phyloP scores from a whole-genome alignment of 2,329 filamentous ascomycete genomes.

The Setomelanomma holmii region DNA sequence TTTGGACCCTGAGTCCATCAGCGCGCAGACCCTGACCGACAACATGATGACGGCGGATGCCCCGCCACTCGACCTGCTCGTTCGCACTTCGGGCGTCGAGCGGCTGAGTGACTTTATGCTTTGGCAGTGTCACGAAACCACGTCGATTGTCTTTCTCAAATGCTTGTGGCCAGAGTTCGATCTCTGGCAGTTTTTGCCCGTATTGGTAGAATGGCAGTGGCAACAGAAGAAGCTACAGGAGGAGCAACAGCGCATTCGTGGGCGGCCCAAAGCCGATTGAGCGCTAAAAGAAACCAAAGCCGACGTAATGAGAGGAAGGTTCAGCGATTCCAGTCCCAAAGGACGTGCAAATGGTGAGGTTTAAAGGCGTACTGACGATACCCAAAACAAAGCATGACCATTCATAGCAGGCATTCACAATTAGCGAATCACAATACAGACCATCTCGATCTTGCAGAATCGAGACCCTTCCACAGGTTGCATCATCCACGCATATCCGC shows the following conservation, averaged over 20 bases:
- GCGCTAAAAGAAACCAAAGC: not conserved
- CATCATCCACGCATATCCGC: constrained; percentile 3
- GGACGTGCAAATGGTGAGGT: constrained; percentile 11
- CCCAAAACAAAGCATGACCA: constrained; percentile 27
- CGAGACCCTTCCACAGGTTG: constrained; percentile 5
- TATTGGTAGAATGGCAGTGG: constrained; percentile 88
- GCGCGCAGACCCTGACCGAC: constrained; percentile 77
- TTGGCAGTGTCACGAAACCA: constrained; percentile 95
- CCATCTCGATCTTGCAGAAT: constrained; percentile 10
- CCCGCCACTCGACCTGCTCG: constrained; percentile 87
- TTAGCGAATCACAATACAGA: constrained; percentile 20
- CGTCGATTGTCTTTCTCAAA: constrained; percentile 89
- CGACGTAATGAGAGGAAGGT: constrained; percentile 4
- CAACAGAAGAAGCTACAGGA: constrained; percentile 56
- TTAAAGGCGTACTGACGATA: constrained; percentile 31
- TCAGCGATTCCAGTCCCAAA: not conserved
- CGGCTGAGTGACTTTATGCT: constrained; percentile 97
- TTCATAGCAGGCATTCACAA: constrained; percentile 22
- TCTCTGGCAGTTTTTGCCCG: constrained; percentile 89
- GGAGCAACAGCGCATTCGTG: constrained; percentile 41
- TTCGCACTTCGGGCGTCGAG: constrained; percentile 92
- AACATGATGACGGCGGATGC: constrained; percentile 88
- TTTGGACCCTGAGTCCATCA: constrained; percentile 88
- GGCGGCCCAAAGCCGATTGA: constrained; percentile 37
- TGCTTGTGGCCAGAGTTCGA: constrained; percentile 97